phyloP scores from a whole-genome alignment of 163 green algal species.

The Volvox carteri region DNA sequence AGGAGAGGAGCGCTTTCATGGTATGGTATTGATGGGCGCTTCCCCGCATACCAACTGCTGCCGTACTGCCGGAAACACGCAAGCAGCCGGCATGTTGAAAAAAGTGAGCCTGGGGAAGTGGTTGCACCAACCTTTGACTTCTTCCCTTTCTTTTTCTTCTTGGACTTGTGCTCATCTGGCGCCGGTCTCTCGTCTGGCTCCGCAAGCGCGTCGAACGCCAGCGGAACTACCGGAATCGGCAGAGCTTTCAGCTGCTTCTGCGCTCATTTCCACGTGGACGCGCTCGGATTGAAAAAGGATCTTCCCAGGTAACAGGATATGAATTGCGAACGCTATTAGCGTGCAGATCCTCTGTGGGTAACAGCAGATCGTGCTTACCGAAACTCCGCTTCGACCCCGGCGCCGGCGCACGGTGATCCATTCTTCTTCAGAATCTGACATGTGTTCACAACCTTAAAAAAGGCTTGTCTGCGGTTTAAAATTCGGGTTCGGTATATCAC shows the following conservation, averaged over 20 bases:
- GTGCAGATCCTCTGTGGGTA: too few species aligned
- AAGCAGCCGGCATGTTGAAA: too few species aligned
- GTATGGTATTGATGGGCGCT: too few species aligned
- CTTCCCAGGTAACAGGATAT: background rate
- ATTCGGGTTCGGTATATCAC: too few species aligned
- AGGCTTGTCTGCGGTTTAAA: too few species aligned
- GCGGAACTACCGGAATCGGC: conserved; percentile 36
- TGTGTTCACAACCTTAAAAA: too few species aligned
- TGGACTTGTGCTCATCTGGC: background rate
- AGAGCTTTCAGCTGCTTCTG: conserved; percentile 38
- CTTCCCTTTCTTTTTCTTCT: conserved; percentile 45
- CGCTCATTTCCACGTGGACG: background rate
- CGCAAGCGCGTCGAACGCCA: conserved; percentile 31
- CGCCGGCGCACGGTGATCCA: conserved; percentile 34
- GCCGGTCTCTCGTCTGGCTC: conserved; percentile 19
- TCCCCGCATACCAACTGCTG: too few species aligned
- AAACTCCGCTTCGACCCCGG: background rate
- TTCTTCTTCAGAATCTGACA: conserved; percentile 45
- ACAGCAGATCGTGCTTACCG: conserved; percentile 26
- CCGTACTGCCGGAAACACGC: too few species aligned
- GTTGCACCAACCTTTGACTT: conserved; percentile 22
- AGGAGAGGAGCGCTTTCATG: too few species aligned
- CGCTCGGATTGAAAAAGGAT: too few species aligned
- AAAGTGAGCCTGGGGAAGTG: too few species aligned
- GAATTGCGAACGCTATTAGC: too few species aligned